Conservation (phyloP, 176 grass and related monocot species). For the Aegilops umbellulata region DNA sequence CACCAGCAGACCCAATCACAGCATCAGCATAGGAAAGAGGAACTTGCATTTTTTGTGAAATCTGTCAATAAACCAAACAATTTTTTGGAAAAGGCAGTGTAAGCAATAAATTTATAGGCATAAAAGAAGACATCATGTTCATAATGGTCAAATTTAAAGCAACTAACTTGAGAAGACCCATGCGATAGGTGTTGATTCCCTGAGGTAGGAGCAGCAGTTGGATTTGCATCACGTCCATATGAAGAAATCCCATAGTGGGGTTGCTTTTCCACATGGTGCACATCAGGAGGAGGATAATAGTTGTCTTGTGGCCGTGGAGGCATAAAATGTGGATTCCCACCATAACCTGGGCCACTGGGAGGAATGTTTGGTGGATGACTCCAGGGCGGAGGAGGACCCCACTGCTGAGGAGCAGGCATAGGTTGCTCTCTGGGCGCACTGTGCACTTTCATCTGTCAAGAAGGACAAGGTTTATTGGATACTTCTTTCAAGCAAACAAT, state of each 20-base stretch:
- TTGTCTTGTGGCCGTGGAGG: slow-evolving; percentile 64
- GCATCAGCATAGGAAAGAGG: slow-evolving; percentile 96
- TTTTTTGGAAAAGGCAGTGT: not conserved
- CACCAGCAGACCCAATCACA: slow-evolving; percentile 87
- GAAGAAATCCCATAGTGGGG: slow-evolving; percentile 78
- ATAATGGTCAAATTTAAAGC: slow-evolving; percentile 7
- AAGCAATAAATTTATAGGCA: not conserved
- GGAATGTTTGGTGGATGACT: slow-evolving; percentile 65
- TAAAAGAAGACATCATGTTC: slow-evolving; percentile 14
- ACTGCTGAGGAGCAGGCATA: slow-evolving; percentile 66
- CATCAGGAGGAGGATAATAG: slow-evolving; percentile 71
- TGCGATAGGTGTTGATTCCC: slow-evolving; percentile 61
- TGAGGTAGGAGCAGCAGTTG: slow-evolving; percentile 30
- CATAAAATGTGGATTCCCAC: slow-evolving; percentile 76
- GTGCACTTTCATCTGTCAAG: slow-evolving; percentile 59
- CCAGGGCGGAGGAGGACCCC: slow-evolving; percentile 80
- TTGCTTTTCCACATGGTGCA: slow-evolving; percentile 70
- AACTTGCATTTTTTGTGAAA: slow-evolving; percentile 89
- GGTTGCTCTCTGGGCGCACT: slow-evolving; percentile 73
- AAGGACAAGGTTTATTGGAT: not conserved
- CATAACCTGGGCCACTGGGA: slow-evolving; percentile 63
- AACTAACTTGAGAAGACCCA: slow-evolving; percentile 66
- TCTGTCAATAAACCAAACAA: slow-evolving; percentile 41
- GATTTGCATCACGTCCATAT: slow-evolving; percentile 63
- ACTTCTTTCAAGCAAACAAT: slow-evolving; percentile 17